Conservation (phyloP, 2,329 filamentous ascomycete genomes). For the Aaosphaeria arxii region DNA sequence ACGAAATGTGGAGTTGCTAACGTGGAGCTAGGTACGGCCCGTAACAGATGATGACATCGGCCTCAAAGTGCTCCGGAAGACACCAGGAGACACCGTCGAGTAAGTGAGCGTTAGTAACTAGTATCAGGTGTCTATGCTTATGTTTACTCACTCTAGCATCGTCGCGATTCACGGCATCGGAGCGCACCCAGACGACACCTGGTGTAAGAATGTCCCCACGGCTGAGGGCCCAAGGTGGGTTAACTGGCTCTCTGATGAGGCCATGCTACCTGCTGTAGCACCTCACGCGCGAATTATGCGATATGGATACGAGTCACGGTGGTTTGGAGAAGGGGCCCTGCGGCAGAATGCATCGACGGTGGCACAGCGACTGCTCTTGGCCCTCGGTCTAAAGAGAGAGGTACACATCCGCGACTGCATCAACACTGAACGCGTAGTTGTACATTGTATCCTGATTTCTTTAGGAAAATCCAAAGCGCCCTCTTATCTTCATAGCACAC, state of each 20-base stretch:
- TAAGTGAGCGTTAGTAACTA: constrained; percentile 4
- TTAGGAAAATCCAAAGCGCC: constrained; percentile 14
- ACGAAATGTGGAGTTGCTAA: neutral
- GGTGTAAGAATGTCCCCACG: constrained; percentile 24
- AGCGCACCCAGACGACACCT: constrained; percentile 24
- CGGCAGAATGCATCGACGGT: constrained; percentile 15
- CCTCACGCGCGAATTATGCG: constrained; percentile 25
- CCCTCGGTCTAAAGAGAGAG: constrained; percentile 15
- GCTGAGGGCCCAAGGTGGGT: constrained; percentile 11
- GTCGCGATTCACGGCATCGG: constrained; percentile 26
- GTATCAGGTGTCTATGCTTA: neutral
- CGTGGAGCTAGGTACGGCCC: constrained; percentile 7
- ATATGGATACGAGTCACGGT: constrained; percentile 25
- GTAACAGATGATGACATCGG: constrained; percentile 18
- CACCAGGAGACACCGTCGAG: constrained; percentile 15
- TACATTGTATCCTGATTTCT: constrained; percentile 1
- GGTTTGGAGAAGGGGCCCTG: constrained; percentile 20
- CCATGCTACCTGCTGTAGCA: constrained; percentile 17
- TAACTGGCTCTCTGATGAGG: constrained; percentile 22
- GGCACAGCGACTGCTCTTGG: constrained; percentile 15
- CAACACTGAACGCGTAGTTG: neutral
- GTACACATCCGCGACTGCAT: constrained; percentile 3
- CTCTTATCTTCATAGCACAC: constrained; percentile 22
- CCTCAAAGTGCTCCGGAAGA: constrained; percentile 17
- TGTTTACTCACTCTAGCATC: constrained; percentile 15